These are phyloP conservation scores for Lagenidium giganteum DNA, from an alignment of 352 stramenopile genomes.

Conservation along the genomic window DNA sequence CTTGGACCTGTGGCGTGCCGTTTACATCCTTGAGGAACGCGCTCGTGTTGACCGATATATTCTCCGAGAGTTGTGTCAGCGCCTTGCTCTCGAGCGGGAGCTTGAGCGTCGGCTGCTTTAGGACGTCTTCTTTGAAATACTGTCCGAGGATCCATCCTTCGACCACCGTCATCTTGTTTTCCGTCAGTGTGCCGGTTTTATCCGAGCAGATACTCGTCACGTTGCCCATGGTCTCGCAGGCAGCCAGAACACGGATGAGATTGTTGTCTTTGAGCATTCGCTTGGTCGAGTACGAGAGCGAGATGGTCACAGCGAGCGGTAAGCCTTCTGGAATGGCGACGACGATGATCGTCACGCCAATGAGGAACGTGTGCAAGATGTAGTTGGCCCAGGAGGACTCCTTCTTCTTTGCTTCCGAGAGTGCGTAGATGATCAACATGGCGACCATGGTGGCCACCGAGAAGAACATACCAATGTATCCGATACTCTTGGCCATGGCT, in stretches of 20 bases:
- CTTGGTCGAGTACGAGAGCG: conserved; percentile 94
- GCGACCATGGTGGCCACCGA: conserved; percentile 83
- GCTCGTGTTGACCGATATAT: conserved; percentile 71
- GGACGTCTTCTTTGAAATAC: conserved; percentile 43
- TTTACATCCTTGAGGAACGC: conserved; percentile 60
- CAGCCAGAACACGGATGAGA: conserved; percentile 95
- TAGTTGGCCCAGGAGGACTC: conserved; percentile 71
- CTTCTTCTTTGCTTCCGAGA: conserved; percentile 46
- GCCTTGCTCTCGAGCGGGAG: conserved; percentile 32
- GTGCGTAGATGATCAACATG: conserved; percentile 81
- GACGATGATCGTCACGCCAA: conserved; percentile 93
- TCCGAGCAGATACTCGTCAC: conserved; percentile 98
- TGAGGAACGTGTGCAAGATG: conserved; percentile 93
- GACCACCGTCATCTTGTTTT: conserved; percentile 98
- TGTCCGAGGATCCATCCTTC: conserved; percentile 79
- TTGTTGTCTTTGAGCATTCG: conserved; percentile 99
- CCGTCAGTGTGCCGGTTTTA: conserved; percentile 96
- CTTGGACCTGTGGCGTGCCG: conserved; percentile 35
- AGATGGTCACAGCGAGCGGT: conserved; percentile 92
- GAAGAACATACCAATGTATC: conserved; percentile 81
- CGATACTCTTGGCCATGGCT: conserved; percentile 87
- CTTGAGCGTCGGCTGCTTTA: conserved; percentile 27
- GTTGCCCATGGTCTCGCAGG: conserved; percentile 98
- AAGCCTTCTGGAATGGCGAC: conserved; percentile 94
- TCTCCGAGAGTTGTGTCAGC: conserved; percentile 38